A percentile compares a stretch with the other conserved stretches of the same genome.
Evolutionary conservation across 139 green algal species (phyloP).

Genomic region (Chlorella sp.): DNA sequence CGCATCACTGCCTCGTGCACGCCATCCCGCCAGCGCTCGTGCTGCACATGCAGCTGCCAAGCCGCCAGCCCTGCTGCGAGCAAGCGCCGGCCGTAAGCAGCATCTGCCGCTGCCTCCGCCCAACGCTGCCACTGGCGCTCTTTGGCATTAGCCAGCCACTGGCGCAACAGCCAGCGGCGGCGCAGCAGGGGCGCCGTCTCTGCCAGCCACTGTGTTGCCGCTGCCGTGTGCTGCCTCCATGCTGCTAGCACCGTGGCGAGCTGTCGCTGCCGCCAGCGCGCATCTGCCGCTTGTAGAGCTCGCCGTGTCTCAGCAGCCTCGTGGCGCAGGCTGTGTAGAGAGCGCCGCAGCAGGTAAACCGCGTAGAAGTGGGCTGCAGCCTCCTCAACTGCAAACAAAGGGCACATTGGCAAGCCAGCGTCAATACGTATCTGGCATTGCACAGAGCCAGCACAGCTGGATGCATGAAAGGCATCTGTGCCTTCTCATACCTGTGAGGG

Average conservation of each 20-base stretch:
- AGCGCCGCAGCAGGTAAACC: slow-evolving; percentile 9
- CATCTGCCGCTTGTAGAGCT: background rate
- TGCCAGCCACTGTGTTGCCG: slow-evolving; percentile 1
- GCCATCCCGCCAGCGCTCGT: slow-evolving; percentile 28
- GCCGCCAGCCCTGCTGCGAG: background rate
- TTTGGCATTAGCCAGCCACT: background rate
- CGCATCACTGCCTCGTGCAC: slow-evolving; percentile 6
- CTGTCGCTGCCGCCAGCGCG: background rate
- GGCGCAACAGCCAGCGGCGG: slow-evolving; percentile 3
- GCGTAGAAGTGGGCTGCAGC: slow-evolving; percentile 2
- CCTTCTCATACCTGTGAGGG: slow-evolving; percentile 15
- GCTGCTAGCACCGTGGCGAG: background rate
- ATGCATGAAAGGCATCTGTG: background rate
- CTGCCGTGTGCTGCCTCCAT: background rate
- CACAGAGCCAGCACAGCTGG: background rate
- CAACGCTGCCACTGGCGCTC: slow-evolving; percentile 5
- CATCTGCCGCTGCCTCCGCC: slow-evolving; percentile 3
- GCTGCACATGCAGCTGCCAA: slow-evolving; percentile 1
- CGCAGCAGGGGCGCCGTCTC: background rate
- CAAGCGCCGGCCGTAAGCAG: background rate
- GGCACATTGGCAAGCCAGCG: background rate
- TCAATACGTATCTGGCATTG: no score
- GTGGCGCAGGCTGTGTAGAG: background rate
- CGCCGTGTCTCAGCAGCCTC: background rate
- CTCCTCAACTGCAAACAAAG: background rate